These are phyloP conservation scores for Mortierella polycephala DNA, from an alignment of 371 early-diverging fungal genomes.

Conservation along the genomic window DNA sequence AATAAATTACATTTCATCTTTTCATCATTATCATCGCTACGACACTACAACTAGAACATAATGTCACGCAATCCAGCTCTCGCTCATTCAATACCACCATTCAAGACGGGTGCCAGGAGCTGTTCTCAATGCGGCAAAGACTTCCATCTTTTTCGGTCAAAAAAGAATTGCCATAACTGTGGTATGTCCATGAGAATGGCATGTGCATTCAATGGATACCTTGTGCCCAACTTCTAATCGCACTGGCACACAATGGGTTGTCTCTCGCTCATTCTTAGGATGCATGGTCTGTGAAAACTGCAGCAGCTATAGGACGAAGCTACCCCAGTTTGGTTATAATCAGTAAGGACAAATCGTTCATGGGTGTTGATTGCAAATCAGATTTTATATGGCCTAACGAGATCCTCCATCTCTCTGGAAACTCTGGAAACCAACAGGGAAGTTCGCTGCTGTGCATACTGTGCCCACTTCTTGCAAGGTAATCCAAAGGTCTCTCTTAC, in stretches of 20 bases:
- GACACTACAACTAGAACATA: neutral
- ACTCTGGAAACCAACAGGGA: conserved; percentile 12
- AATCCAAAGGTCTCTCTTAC: neutral
- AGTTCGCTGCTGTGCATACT: conserved; percentile 44
- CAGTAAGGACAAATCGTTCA: conserved; percentile 21
- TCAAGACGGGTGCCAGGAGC: conserved; percentile 34
- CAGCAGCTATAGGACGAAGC: conserved; percentile 26
- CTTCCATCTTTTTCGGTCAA: conserved; percentile 46
- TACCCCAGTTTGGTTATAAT: conserved; percentile 48
- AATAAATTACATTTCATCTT: neutral
- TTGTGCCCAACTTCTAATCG: neutral
- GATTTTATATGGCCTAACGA: neutral
- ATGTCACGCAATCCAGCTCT: conserved; percentile 28
- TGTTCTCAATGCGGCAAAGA: conserved; percentile 51
- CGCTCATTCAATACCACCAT: conserved; percentile 40
- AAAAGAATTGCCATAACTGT: conserved; percentile 45
- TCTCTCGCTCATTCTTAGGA: conserved; percentile 11
- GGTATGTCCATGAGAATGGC: conserved; percentile 16
- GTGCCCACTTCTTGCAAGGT: conserved; percentile 51
- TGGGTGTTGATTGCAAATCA: neutral
- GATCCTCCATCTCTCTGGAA: neutral
- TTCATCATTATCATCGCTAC: neutral
- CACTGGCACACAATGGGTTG: neutral
- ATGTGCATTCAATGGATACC: neutral
- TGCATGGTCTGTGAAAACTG: conserved; percentile 45